Evolutionary conservation across 2,329 filamentous ascomycete species (phyloP).

Genomic region (Metarhizium sp.): DNA sequence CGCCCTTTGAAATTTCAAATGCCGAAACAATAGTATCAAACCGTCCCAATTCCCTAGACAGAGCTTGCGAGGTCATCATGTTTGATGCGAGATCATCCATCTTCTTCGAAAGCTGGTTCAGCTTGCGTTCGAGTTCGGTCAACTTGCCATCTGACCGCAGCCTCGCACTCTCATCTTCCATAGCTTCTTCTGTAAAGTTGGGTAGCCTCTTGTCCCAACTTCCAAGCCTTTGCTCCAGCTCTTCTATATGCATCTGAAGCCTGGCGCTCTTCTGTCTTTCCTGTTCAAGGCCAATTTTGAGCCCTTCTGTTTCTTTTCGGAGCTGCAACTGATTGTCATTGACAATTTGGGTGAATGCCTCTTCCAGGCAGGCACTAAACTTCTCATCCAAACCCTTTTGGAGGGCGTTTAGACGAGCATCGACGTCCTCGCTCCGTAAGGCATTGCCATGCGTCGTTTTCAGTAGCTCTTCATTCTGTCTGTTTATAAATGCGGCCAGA

Average conservation of each 20-base stretch:
- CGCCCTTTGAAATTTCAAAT: neutral
- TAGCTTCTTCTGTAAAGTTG: neutral
- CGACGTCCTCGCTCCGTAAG: neutral
- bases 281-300: constrained; percentile 1
- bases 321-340: neutral
- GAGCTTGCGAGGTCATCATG: neutral
- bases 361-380: neutral
- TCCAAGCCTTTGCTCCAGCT: constrained; percentile 8
- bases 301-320: constrained; percentile 1
- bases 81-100: neutral
- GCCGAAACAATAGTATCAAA: constrained; percentile 4
- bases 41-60: constrained; percentile 1
- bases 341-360: neutral
- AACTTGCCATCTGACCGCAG: neutral
- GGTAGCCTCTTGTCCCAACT: constrained; percentile 2
- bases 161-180: neutral
- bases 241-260: constrained; percentile 17
- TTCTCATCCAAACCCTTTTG: neutral
- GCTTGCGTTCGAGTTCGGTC: neutral
- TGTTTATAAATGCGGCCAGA: constrained; percentile 1
- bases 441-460: neutral
- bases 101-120: neutral
- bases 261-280: constrained; percentile 7
- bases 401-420: neutral
- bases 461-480: neutral